Evolutionary conservation across 192 early-diverging fungal genomes (phyloP).

Genomic region (Coemansia sp.): DNA sequence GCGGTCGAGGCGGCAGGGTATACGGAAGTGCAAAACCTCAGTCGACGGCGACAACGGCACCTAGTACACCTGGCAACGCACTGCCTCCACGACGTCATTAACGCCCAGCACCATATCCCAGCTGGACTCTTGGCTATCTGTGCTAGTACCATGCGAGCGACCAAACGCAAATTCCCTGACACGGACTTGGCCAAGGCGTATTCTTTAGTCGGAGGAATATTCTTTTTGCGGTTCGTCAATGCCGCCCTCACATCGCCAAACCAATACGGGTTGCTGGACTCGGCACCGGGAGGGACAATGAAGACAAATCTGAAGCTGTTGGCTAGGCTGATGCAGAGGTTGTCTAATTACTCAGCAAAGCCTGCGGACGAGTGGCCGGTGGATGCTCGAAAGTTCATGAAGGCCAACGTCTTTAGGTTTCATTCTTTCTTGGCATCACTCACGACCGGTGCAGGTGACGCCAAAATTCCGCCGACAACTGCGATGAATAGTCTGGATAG

Average conservation of each 20-base stretch:
- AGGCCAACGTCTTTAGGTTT: conserved; percentile 25
- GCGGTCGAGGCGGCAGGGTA: conserved; percentile 42
- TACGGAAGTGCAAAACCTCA: conserved; percentile 51
- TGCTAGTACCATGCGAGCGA: conserved; percentile 28
- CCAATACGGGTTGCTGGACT: conserved; percentile 39
- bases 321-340: conserved; percentile 40
- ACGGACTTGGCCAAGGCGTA: conserved; percentile 27
- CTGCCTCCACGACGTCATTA: conserved; percentile 38
- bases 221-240: conserved; percentile 49
- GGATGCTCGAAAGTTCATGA: conserved; percentile 40
- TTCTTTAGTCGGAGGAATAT: conserved; percentile 47
- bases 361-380: conserved; percentile 39
- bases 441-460: conserved; percentile 9
- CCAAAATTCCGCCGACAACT: neutral
- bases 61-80: conserved; percentile 38
- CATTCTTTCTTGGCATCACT: conserved; percentile 33
- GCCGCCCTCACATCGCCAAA: conserved; percentile 40
- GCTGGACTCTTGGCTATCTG: conserved; percentile 39
- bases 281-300: conserved; percentile 10
- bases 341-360: conserved; percentile 45
- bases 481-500: neutral
- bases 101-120: conserved; percentile 27
- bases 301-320: conserved; percentile 45
- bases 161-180: conserved; percentile 28
- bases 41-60: conserved; percentile 41